These are phyloP conservation scores for Cutaneotrichosporon cutaneum DNA, from an alignment of 1,284 basidiomycete species.

Conservation along the genomic window DNA sequence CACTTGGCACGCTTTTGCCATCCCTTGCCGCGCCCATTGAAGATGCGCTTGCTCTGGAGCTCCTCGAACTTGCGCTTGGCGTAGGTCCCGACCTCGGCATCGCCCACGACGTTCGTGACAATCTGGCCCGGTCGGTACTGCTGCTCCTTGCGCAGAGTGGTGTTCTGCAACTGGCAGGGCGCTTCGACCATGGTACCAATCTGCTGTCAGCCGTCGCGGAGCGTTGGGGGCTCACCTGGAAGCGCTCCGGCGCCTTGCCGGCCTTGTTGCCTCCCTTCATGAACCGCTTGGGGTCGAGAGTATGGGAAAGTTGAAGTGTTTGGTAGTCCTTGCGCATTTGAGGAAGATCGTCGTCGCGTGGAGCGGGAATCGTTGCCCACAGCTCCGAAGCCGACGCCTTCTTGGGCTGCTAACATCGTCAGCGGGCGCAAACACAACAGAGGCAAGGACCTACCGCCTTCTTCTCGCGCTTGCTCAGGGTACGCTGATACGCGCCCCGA, in stretches of 20 bases:
- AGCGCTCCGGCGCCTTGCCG: conserved; percentile 74
- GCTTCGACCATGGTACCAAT: conserved; percentile 84
- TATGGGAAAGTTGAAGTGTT: conserved; percentile 83
- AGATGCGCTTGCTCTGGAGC: conserved; percentile 68
- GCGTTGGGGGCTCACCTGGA: conserved; percentile 62
- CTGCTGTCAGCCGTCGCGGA: conserved; percentile 53
- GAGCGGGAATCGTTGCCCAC: conserved; percentile 91
- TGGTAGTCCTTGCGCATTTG: conserved; percentile 88
- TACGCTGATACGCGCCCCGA: conserved; percentile 56
- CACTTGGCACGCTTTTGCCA: conserved; percentile 62
- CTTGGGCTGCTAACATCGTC: conserved; percentile 57
- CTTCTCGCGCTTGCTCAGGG: conserved; percentile 45
- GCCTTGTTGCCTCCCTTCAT: conserved; percentile 81
- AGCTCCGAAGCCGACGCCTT: conserved; percentile 73
- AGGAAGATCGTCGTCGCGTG: conserved; percentile 73
- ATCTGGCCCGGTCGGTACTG: conserved; percentile 76
- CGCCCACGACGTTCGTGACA: conserved; percentile 84
- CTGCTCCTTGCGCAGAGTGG: conserved; percentile 73
- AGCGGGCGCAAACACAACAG: conserved; percentile 42
- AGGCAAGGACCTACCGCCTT: conserved; percentile 34
- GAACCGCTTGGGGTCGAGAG: conserved; percentile 94
- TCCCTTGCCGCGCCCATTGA: conserved; percentile 71
- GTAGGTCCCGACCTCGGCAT: conserved; percentile 79
- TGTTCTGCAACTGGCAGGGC: conserved; percentile 69
- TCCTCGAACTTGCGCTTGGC: conserved; percentile 93